phyloP scores from a whole-genome alignment of 2,329 filamentous ascomycete genomes.

The Verticillium nubilum region DNA sequence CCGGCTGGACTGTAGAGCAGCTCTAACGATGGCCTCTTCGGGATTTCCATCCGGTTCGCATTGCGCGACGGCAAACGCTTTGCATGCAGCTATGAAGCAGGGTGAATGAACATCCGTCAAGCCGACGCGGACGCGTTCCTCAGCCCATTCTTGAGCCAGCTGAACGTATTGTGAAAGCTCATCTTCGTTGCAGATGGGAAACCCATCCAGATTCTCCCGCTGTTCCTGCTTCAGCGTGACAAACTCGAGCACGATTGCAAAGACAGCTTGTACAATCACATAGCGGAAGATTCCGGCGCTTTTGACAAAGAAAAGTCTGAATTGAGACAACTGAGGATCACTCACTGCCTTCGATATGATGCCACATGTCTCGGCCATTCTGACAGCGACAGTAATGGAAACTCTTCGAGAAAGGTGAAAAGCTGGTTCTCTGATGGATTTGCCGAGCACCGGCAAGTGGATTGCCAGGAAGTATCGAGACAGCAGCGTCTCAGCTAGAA shows the following conservation, averaged over 20 bases:
- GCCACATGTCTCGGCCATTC: neutral
- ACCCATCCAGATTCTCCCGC: constrained; percentile 20
- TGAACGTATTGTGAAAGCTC: constrained; percentile 24
- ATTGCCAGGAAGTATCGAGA: constrained; percentile 45
- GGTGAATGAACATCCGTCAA: constrained; percentile 35
- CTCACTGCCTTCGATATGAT: neutral
- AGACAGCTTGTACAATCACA: constrained; percentile 29
- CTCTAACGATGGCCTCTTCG: neutral
- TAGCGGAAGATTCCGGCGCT: constrained; percentile 36
- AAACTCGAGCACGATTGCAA: constrained; percentile 39
- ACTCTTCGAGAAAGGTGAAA: constrained; percentile 49
- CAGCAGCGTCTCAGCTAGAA: constrained; percentile 28
- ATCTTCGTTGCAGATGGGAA: constrained; percentile 20
- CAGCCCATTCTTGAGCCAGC: constrained; percentile 21
- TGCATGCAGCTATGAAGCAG: constrained; percentile 21
- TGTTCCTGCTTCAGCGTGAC: constrained; percentile 37
- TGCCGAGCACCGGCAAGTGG: constrained; percentile 43
- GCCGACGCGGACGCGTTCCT: constrained; percentile 28
- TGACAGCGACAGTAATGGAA: constrained; percentile 8
- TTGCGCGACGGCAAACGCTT: neutral
- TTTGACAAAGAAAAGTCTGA: constrained; percentile 29
- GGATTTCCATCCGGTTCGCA: neutral
- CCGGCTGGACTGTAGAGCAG: neutral
- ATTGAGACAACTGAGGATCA: constrained; percentile 14
- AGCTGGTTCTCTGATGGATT: constrained; percentile 35